Evolutionary conservation across 2,329 filamentous ascomycete genomes (phyloP).

Genomic region (Xylaria sp.): DNA sequence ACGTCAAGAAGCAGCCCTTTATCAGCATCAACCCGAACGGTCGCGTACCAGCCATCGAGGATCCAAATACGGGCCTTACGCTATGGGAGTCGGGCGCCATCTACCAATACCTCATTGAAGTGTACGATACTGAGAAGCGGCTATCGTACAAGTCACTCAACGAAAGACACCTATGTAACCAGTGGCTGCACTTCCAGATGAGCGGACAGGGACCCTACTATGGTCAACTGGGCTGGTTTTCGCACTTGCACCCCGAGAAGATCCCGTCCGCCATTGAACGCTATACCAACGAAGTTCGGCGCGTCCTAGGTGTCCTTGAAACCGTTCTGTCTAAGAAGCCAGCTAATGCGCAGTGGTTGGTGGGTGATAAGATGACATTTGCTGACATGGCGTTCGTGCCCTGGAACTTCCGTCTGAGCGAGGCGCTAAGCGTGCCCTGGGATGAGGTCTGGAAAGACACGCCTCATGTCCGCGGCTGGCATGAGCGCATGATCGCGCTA

Average conservation of each 20-base stretch:
- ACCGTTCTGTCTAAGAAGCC: slow-evolving; percentile 19
- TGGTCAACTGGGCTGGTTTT: slow-evolving; percentile 39
- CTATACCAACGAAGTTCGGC: slow-evolving; percentile 47
- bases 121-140: slow-evolving; percentile 49
- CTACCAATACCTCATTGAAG: slow-evolving; percentile 35
- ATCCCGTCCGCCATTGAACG: slow-evolving; percentile 47
- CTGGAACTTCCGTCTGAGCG: slow-evolving; percentile 29
- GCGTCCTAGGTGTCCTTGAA: slow-evolving; percentile 46
- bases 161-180: slow-evolving; percentile 51
- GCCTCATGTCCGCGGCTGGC: slow-evolving; percentile 46
- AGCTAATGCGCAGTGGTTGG: slow-evolving; percentile 29
- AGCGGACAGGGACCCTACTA: slow-evolving; percentile 56
- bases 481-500: slow-evolving; percentile 50
- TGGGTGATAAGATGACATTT: slow-evolving; percentile 50
- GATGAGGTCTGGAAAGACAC: slow-evolving; percentile 27
- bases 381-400: slow-evolving; percentile 42
- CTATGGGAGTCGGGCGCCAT: slow-evolving; percentile 39
- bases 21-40: slow-evolving; percentile 6
- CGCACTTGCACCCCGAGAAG: slow-evolving; percentile 42
- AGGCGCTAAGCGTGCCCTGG: neutral
- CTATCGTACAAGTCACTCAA: slow-evolving; percentile 50
- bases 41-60: slow-evolving; percentile 41
- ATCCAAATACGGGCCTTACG: slow-evolving; percentile 34
- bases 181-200: slow-evolving; percentile 57
- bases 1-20: slow-evolving; percentile 39